A percentile compares a stretch with the other conserved stretches of the same genome.
Evolutionary conservation across 441 rosid genomes (phyloP).

Genomic region (Omphalea diandra): DNA sequence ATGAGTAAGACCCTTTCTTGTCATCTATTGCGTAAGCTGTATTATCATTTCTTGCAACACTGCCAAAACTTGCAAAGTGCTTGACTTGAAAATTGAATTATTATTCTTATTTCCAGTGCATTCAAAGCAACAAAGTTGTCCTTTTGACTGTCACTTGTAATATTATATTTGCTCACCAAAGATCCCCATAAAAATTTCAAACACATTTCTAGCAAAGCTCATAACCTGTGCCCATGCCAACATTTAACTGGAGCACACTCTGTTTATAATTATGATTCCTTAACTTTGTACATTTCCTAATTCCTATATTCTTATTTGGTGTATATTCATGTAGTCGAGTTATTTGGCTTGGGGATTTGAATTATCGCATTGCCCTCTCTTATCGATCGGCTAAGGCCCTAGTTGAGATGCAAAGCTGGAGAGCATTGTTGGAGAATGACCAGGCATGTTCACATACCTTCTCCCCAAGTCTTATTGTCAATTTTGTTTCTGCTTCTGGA

Average conservation of each 20-base stretch:
- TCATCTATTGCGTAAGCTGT: conserved; percentile 13
- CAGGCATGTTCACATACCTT: conserved; percentile 51
- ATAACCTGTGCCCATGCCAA: too few relatives aligned
- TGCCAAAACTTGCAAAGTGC: not conserved
- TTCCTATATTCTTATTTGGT: conserved; percentile 14
- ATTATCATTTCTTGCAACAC: not conserved
- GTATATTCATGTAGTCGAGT: conserved; percentile 57
- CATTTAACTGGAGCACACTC: not conserved
- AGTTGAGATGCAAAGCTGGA: conserved; percentile 98
- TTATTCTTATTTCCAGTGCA: not conserved
- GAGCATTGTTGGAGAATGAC: conserved; percentile 87
- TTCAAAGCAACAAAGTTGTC: not conserved
- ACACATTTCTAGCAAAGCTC: too few relatives aligned
- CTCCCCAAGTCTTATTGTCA: not conserved
- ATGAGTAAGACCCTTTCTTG: conserved; percentile 62
- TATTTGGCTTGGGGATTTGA: conserved; percentile 96
- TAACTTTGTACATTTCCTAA: not conserved
- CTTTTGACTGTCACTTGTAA: not conserved
- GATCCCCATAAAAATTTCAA: not conserved
- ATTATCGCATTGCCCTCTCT: conserved; percentile 86
- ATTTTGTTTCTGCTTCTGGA: not conserved
- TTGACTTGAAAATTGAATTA: not conserved
- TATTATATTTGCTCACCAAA: not conserved
- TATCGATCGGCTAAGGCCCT: conserved; percentile 98
- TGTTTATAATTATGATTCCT: not conserved